These are phyloP conservation scores for Raffaelea ambrosiae DNA, from an alignment of 2,329 filamentous ascomycete genomes.

Conservation along the genomic window DNA sequence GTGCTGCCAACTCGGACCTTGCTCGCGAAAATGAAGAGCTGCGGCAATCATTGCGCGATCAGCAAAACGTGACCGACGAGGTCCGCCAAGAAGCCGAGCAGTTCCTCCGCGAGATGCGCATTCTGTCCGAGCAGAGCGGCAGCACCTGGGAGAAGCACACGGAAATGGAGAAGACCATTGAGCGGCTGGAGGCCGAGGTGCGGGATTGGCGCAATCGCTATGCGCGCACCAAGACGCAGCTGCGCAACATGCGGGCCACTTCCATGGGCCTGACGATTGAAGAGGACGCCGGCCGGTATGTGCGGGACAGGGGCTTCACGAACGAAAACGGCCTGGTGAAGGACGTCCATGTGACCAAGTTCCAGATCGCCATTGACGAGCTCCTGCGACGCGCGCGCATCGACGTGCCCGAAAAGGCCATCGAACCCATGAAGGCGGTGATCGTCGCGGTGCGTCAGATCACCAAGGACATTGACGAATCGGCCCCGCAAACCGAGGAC, in stretches of 20 bases:
- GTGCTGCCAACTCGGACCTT: conserved; percentile 38
- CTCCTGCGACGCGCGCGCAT: conserved; percentile 68
- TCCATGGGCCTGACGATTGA: conserved; percentile 65
- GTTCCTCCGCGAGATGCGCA: conserved; percentile 83
- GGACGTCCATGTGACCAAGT: conserved; percentile 88
- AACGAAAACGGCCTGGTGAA: conserved; percentile 71
- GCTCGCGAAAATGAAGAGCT: conserved; percentile 62
- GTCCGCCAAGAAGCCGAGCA: conserved; percentile 75
- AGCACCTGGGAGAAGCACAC: conserved; percentile 75
- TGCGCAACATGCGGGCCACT: conserved; percentile 71
- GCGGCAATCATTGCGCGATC: conserved; percentile 56
- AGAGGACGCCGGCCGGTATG: conserved; percentile 59
- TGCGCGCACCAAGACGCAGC: conserved; percentile 77
- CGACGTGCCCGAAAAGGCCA: conserved; percentile 64
- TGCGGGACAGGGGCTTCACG: conserved; percentile 58
- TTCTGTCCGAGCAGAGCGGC: conserved; percentile 71
- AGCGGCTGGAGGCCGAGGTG: conserved; percentile 71
- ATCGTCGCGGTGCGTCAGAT: conserved; percentile 77
- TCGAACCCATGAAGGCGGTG: conserved; percentile 81
- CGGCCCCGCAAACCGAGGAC: conserved; percentile 43
- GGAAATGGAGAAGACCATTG: conserved; percentile 64
- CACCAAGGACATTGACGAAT: conserved; percentile 66
- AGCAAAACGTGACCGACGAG: conserved; percentile 77
- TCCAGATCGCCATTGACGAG: conserved; percentile 91
- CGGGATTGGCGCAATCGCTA: conserved; percentile 88